Percentiles rank a stretch among this genome's conserved stretches.
Evolutionary conservation across 495 filamentous ascomycete genomes (phyloP).

Genomic region (Daldinia bambusicola): DNA sequence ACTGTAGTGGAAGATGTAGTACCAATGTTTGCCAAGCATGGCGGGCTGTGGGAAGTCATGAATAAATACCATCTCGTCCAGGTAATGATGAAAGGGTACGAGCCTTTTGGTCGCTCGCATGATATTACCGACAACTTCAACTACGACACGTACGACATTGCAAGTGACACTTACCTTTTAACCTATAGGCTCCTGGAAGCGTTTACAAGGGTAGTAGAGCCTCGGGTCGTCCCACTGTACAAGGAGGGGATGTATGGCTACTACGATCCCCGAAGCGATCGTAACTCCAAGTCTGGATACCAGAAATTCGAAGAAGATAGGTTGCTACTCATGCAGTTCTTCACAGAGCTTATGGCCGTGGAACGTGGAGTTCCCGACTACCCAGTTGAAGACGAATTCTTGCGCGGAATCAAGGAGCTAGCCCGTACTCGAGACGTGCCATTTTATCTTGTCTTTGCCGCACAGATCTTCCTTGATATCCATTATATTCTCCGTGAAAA

Average conservation of each 20-base stretch:
- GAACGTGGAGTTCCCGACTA: constrained; percentile 16
- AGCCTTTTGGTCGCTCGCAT: not conserved
- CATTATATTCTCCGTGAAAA: constrained; percentile 46
- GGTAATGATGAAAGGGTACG: not conserved
- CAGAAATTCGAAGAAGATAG: constrained; percentile 50
- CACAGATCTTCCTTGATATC: constrained; percentile 56
- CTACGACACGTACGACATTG: constrained; percentile 49
- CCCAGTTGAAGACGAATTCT: constrained; percentile 53
- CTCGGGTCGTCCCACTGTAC: constrained; percentile 39
- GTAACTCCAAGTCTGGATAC: constrained; percentile 39
- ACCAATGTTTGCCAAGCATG: constrained; percentile 43
- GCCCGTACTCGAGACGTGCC: constrained; percentile 38
- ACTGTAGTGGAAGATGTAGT: constrained; percentile 50
- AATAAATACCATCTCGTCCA: constrained; percentile 35
- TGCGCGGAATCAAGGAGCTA: constrained; percentile 48
- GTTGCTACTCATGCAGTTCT: constrained; percentile 46
- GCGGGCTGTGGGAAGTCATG: constrained; percentile 41
- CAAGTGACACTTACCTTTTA: constrained; percentile 36
- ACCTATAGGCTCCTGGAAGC: constrained; percentile 40
- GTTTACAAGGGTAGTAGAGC: constrained; percentile 35
- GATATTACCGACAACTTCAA: constrained; percentile 39
- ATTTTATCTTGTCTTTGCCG: constrained; percentile 52
- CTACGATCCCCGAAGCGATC: constrained; percentile 48
- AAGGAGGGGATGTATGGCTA: constrained; percentile 47
- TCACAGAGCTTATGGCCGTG: constrained; percentile 47